phyloP scores from a whole-genome alignment of 306 rosid species.

The Vigna mungo region DNA sequence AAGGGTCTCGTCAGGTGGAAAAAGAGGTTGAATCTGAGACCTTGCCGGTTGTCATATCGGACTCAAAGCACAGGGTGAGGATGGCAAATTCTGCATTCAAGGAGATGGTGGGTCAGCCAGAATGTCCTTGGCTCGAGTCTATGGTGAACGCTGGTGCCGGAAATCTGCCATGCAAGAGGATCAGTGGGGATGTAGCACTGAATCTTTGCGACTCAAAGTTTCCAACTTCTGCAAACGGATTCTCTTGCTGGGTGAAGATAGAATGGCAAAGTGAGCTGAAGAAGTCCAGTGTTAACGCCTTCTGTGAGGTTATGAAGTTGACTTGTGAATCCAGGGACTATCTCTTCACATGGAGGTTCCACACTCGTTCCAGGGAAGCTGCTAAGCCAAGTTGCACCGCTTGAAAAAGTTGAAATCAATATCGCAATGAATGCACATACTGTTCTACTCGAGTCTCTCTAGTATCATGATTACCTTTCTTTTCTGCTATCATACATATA shows the following conservation, averaged over 20 bases:
- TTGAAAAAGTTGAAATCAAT: conserved; percentile 27
- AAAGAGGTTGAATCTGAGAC: conserved; percentile 69
- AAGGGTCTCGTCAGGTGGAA: conserved; percentile 68
- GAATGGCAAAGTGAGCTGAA: conserved; percentile 68
- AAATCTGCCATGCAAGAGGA: conserved; percentile 58
- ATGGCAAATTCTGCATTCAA: conserved; percentile 87
- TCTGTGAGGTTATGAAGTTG: conserved; percentile 74
- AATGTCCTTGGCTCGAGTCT: conserved; percentile 81
- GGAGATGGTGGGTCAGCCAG: conserved; percentile 93
- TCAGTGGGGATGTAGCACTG: conserved; percentile 79
- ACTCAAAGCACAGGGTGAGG: conserved; percentile 77
- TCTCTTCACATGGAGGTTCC: conserved; percentile 88
- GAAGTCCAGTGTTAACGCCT: conserved; percentile 60
- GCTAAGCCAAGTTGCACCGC: conserved; percentile 57
- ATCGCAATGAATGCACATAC: conserved; percentile 20
- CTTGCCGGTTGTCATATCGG: conserved; percentile 79
- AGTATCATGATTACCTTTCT: conserved; percentile 12
- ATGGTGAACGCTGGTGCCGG: conserved; percentile 54
- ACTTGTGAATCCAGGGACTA: conserved; percentile 79
- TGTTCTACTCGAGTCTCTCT: conserved; percentile 15
- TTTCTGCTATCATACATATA: conserved; percentile 1
- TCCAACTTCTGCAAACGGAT: conserved; percentile 69
- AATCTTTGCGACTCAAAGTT: conserved; percentile 55
- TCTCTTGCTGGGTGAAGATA: conserved; percentile 92
- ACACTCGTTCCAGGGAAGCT: conserved; percentile 61